Base-by-base conservation (phyloP, 768 basidiomycete genomes). In the Phaffia australis region DNA sequence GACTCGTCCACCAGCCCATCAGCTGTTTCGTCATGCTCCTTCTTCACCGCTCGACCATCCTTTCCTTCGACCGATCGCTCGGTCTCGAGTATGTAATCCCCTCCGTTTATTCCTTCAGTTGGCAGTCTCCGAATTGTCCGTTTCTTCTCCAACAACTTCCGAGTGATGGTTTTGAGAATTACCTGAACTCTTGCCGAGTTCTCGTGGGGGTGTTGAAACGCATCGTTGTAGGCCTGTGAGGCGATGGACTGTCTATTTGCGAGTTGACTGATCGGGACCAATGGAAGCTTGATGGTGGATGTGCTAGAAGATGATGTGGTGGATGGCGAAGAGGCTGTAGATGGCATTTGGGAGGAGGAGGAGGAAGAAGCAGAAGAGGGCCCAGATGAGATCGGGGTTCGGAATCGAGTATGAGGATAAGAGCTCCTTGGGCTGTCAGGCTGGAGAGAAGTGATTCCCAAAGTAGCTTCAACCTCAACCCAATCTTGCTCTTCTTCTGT, bases 101-200 rank as follows among this genome's bases (percentile, higher is more conserved):
- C 23, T 21, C 19, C 25, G 55, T 60, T 30, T n/a, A 52, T 42
- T 11, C 54, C n/a, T 56, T 29, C n/a, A 23, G 54, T 23, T 27
- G 47, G 42, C 9, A 75, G 52, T 25, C 73, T 68, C 7, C 71
- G 68, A 21, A 75, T 54, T 0, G 73, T 75, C 16, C 72, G 58
- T 65, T 72, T 75, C 29, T 72, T 72, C 59, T 74, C 70, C 23
- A 73, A 66, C 7, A 76, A 64, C 69, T 71, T 73, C 64, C 73
- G 71, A 1, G 76, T 77, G 71, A 76, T 75, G 2, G 73, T 75
- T 35, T 71, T 71, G 7, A 77, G 71, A 11, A 76, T 72, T 25
- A 75, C 69, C 56, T 74, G 73, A 19, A 77, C 65, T 11, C 71
- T 64, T 48, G 71, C 69, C 14, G 66, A 48, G 50, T 72, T 73